Conservation (phyloP, 352 stramenopile genomes). For the Pseudoperonospora humuli region DNA sequence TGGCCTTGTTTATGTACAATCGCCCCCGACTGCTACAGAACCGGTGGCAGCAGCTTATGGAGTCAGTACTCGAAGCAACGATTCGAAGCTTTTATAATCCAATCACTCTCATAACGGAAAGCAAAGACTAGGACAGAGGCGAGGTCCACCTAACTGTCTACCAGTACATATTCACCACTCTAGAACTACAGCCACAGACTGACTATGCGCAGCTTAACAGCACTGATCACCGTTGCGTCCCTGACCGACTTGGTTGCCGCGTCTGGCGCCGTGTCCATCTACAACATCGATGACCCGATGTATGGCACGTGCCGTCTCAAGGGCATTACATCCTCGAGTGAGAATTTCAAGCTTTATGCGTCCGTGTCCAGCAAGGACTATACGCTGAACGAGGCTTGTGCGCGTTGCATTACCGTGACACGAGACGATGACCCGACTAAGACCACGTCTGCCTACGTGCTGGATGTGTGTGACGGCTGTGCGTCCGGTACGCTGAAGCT, state of each 20-base stretch:
- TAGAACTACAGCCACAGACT: neutral
- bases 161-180: constrained; percentile 4
- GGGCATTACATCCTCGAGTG: constrained; percentile 40
- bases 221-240: constrained; percentile 1
- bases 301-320: constrained; percentile 68
- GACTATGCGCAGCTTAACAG: constrained; percentile 14
- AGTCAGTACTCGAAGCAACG: constrained; percentile 9
- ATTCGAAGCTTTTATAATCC: neutral
- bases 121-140: neutral
- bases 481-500: constrained; percentile 41
- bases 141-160: constrained; percentile 2
- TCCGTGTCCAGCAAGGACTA: constrained; percentile 55
- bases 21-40: neutral
- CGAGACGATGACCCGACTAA: constrained; percentile 36
- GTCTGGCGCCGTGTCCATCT: constrained; percentile 33
- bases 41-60: constrained; percentile 2
- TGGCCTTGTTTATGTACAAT: neutral
- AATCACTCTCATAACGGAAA: constrained; percentile 12
- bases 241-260: constrained; percentile 7
- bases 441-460: constrained; percentile 55
- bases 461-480: constrained; percentile 60
- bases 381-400: constrained; percentile 50
- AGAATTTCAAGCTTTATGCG: constrained; percentile 78
- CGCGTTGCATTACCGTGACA: constrained; percentile 65
- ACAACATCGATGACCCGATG: constrained; percentile 51